phyloP scores from a whole-genome alignment of 371 early-diverging fungal genomes.

The Blakeslea trispora region DNA sequence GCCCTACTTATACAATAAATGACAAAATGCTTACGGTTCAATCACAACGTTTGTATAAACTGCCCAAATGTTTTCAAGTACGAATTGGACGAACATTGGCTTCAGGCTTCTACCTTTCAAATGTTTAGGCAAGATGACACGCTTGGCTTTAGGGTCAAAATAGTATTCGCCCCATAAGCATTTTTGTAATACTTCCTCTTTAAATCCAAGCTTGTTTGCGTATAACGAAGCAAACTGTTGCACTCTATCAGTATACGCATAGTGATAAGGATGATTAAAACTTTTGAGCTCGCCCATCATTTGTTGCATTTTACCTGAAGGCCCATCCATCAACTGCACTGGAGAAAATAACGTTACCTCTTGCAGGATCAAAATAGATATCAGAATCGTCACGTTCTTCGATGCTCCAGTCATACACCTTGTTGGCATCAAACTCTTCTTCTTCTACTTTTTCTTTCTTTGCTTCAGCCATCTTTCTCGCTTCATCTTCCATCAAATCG shows the following conservation, averaged over 20 bases:
- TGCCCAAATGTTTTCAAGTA: conserved; percentile 94
- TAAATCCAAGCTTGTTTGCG: conserved; percentile 87
- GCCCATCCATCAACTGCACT: conserved; percentile 99
- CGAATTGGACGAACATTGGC: conserved; percentile 96
- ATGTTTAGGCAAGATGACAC: conserved; percentile 84
- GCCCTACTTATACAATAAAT: not conserved
- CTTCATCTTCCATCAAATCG: conserved; percentile 86
- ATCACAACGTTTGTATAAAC: conserved; percentile 86
- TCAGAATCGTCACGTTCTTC: conserved; percentile 90
- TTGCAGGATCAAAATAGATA: conserved; percentile 93
- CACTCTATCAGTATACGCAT: conserved; percentile 45
- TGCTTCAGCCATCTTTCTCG: conserved; percentile 63
- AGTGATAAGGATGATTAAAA: not conserved
- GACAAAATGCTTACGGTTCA: conserved; percentile 54
- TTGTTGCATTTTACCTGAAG: conserved; percentile 68
- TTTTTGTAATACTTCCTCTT: conserved; percentile 69
- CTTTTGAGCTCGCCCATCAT: not conserved
- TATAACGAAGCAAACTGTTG: conserved; percentile 92
- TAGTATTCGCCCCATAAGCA: conserved; percentile 97
- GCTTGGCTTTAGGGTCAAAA: conserved; percentile 92
- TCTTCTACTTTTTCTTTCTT: conserved; percentile 35
- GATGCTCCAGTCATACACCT: conserved; percentile 76
- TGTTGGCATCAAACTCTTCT: conserved; percentile 47
- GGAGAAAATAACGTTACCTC: conserved; percentile 95
- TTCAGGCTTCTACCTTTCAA: conserved; percentile 81